These are phyloP conservation scores for Aphanomyces cochlioides DNA, from an alignment of 352 stramenopile species.

Conservation along the genomic window DNA sequence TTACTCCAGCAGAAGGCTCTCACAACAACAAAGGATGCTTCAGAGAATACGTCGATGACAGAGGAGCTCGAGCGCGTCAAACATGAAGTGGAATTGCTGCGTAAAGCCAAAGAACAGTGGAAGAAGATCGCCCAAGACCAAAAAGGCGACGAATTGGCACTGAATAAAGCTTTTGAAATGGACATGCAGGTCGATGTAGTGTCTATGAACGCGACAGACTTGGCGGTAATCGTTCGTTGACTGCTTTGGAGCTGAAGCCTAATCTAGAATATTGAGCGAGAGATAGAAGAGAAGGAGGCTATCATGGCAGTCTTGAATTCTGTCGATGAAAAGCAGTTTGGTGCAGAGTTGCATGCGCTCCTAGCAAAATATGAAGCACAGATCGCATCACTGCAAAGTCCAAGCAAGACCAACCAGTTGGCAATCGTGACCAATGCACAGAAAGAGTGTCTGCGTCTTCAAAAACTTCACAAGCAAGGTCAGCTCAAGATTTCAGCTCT, in stretches of 20 bases:
- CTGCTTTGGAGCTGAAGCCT: conserved; percentile 8
- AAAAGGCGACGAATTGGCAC: conserved; percentile 29
- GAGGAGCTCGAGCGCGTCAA: too few relatives aligned
- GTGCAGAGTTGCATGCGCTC: conserved; percentile 38
- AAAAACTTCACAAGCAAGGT: conserved; percentile 29
- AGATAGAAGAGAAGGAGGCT: conserved; percentile 53
- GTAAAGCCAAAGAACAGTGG: conserved; percentile 61
- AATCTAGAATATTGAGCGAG: conserved; percentile 29
- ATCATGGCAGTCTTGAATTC: conserved; percentile 36
- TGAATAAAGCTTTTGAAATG: conserved; percentile 13
- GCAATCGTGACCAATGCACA: conserved; percentile 15
- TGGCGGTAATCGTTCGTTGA: conserved; percentile 19
- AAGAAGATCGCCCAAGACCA: conserved; percentile 49
- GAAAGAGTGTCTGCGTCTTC: conserved; percentile 18
- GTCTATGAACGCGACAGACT: background rate
- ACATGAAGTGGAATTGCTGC: conserved; percentile 36
- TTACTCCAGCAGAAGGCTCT: conserved; percentile 44
- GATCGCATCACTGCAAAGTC: conserved; percentile 39
- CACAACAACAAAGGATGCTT: conserved; percentile 39
- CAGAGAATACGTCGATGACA: too few relatives aligned
- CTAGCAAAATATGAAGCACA: conserved; percentile 42
- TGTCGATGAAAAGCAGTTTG: conserved; percentile 22
- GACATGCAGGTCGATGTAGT: conserved; percentile 22
- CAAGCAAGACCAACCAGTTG: conserved; percentile 35
- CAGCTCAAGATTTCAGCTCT: conserved; percentile 49